Evolutionary conservation across 305 asterid species (phyloP).

Genomic region (Fraxinus greggii): DNA sequence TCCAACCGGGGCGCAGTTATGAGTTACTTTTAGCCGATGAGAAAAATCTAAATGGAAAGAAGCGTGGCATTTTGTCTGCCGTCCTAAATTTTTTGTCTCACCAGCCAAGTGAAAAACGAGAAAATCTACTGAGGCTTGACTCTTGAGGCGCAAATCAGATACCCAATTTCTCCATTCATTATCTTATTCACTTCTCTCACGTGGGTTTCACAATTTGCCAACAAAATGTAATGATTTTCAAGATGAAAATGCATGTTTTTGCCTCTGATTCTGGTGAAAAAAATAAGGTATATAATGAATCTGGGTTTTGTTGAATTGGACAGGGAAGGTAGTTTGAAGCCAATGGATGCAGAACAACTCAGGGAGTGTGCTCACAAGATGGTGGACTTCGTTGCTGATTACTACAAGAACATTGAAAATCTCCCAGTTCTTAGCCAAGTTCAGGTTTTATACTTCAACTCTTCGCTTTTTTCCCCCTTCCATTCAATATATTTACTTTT

Average conservation of each 20-base stretch:
- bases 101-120: not conserved
- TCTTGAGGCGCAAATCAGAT: not conserved
- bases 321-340: slow-evolving; percentile 76
- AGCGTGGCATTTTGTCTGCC: not conserved
- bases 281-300: not conserved
- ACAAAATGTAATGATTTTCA: slow-evolving; percentile 23
- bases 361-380: slow-evolving; percentile 82
- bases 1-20: not conserved
- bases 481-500: not conserved
- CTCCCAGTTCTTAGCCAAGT: slow-evolving; percentile 97
- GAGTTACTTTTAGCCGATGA: not conserved
- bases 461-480: not conserved
- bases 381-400: slow-evolving; percentile 97
- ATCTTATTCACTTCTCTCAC: not conserved
- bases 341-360: slow-evolving; percentile 89
- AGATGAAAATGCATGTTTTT: not conserved
- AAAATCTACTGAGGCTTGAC: not conserved
- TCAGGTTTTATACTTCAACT: slow-evolving; percentile 44
- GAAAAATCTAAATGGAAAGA: not conserved
- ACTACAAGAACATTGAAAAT: slow-evolving; percentile 73
- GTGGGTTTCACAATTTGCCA: slow-evolving; percentile 5
- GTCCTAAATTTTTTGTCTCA: not conserved
- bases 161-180: not conserved
- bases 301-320: not conserved
- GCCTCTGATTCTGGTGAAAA: not conserved